These are phyloP conservation scores for Cicer bijugum DNA, from an alignment of 306 rosid species.

Conservation along the genomic window DNA sequence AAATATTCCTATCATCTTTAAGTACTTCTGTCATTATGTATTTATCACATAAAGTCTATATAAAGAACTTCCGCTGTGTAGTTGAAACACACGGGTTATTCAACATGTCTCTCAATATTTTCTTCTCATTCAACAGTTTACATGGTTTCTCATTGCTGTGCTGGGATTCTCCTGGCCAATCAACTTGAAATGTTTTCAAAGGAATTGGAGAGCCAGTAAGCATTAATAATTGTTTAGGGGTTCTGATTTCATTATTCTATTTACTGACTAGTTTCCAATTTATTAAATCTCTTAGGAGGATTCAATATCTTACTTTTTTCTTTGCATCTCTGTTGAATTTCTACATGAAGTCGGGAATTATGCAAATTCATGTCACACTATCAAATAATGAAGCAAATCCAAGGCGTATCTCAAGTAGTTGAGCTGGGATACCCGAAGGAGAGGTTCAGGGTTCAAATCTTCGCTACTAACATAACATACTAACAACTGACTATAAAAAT, in stretches of 20 bases:
- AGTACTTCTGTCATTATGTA: no score
- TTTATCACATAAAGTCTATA: no score
- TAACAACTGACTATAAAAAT: no score
- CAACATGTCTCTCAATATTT: no score
- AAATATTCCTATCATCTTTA: no score
- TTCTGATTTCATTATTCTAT: not conserved
- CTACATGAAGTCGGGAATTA: not conserved
- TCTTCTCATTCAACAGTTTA: no score
- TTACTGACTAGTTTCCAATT: conserved; percentile 1
- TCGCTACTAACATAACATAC: no score
- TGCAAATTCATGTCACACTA: not conserved
- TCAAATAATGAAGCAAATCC: not conserved
- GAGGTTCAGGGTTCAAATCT: no score
- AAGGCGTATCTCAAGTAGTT: no score
- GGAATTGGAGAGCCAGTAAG: not conserved
- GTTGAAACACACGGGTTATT: no score
- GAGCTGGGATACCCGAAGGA: no score
- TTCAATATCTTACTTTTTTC: not conserved
- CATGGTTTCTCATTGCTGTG: not conserved
- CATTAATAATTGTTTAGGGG: not conserved
- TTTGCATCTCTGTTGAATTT: not conserved
- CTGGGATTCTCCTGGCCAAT: conserved; percentile 6
- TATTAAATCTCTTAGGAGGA: conserved; percentile 18
- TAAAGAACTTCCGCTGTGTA: no score
- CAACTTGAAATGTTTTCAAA: not conserved